These are phyloP conservation scores for Arctium lappa DNA, from an alignment of 129 eudicot species.

Conservation along the genomic window DNA sequence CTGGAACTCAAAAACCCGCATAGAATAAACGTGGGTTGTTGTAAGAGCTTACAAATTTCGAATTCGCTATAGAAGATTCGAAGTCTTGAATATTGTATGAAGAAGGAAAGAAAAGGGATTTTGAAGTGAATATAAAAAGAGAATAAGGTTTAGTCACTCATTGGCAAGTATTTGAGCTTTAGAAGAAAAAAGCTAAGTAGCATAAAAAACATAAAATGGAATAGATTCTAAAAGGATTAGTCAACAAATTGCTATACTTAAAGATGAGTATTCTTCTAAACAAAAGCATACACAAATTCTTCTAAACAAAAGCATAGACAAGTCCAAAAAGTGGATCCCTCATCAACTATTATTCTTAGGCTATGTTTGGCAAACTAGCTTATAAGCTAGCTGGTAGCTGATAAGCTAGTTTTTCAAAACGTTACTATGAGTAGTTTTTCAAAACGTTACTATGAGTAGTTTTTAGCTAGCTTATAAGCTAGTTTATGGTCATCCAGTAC, in stretches of 20 bases:
- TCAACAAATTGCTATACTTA: slow-evolving; percentile 28
- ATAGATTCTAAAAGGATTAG: slow-evolving; percentile 25
- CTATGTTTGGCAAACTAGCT: too few species aligned
- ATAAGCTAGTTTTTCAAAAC: too few species aligned
- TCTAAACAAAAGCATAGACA: slow-evolving; percentile 8
- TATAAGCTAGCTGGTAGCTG: too few species aligned
- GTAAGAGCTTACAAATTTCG: background rate
- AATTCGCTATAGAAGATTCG: slow-evolving; percentile 27
- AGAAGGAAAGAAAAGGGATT: slow-evolving; percentile 23
- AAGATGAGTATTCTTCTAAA: slow-evolving; percentile 47
- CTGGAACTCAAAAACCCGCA: background rate
- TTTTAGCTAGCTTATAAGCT: too few species aligned
- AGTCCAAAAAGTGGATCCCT: slow-evolving; percentile 13
- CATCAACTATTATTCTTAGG: slow-evolving; percentile 19
- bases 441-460: too few species aligned
- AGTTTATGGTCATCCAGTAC: too few species aligned
- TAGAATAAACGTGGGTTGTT: slow-evolving; percentile 5
- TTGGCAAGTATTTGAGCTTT: slow-evolving; percentile 24
- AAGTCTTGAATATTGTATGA: slow-evolving; percentile 16
- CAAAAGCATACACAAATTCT: slow-evolving; percentile 44
- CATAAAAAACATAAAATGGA: slow-evolving; percentile 32
- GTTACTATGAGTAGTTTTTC: too few species aligned
- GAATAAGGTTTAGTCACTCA: slow-evolving; percentile 18
- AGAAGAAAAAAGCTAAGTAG: slow-evolving; percentile 18
- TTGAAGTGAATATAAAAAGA: slow-evolving; percentile 18